Evolutionary conservation across 225 moss, liverwort and hornwort species (phyloP).

Genomic region (Neckera pumila): DNA sequence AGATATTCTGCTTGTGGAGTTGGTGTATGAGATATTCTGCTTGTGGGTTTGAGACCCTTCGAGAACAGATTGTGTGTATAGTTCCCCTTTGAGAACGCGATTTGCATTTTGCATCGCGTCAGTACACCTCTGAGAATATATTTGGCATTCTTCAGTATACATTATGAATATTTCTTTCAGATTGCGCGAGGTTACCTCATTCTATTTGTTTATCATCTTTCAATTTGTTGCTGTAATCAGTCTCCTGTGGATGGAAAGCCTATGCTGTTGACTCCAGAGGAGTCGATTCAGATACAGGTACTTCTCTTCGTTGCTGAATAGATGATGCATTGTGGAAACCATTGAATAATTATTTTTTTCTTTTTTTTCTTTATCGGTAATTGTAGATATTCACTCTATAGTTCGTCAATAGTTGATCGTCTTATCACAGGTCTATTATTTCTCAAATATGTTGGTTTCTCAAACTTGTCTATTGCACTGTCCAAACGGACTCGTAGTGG

Average conservation of each 20-base stretch:
- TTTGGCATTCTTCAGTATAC: background rate
- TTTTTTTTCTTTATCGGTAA: background rate
- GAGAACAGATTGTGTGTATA: background rate
- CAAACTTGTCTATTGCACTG: background rate
- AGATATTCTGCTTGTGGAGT: background rate
- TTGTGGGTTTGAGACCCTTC: background rate
- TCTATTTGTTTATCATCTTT: background rate
- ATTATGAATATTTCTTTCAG: background rate
- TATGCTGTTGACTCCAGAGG: slow-evolving; percentile 96
- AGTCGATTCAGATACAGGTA: slow-evolving; percentile 95
- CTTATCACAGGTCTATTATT: background rate
- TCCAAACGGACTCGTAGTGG: background rate
- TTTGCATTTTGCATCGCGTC: background rate
- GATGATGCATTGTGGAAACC: background rate
- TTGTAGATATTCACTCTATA: background rate
- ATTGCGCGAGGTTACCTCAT: background rate
- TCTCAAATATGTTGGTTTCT: background rate
- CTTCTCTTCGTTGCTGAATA: background rate
- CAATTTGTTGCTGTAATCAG: slow-evolving; percentile 22
- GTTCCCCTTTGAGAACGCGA: background rate
- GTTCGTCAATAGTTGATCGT: background rate
- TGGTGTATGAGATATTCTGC: background rate
- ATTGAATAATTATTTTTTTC: background rate
- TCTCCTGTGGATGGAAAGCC: slow-evolving; percentile 92
- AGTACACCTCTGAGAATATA: background rate